Conservation (phyloP, 768 basidiomycete genomes). For the Obba rivulosa region DNA sequence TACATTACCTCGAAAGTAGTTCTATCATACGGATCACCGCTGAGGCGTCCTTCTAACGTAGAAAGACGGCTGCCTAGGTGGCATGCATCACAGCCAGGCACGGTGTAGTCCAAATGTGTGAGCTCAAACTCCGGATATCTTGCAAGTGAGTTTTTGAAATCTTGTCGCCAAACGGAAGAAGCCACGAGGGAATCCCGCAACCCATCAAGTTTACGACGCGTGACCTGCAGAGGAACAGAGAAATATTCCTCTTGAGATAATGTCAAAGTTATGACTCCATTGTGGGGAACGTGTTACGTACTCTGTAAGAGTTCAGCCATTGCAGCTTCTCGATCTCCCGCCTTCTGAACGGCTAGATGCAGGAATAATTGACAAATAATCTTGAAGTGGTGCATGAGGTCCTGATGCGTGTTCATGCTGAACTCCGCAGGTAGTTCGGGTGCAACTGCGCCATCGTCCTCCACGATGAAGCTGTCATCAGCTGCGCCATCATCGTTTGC, state of each 20-base stretch:
- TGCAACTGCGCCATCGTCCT: constrained; percentile 38
- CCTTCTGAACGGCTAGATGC: constrained; percentile 63
- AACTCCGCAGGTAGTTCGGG: constrained; percentile 68
- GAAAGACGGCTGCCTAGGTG: constrained; percentile 67
- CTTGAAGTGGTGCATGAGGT: constrained; percentile 77
- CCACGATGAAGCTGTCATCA: constrained; percentile 56
- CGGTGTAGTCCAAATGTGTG: constrained; percentile 44
- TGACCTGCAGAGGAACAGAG: constrained; percentile 56
- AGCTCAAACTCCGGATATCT: constrained; percentile 62
- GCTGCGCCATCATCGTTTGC: constrained; percentile 28
- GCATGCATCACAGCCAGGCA: constrained; percentile 78
- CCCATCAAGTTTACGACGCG: constrained; percentile 66
- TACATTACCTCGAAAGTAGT: constrained; percentile 56
- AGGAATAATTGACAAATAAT: constrained; percentile 85
- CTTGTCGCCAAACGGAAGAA: constrained; percentile 78
- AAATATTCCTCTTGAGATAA: constrained; percentile 55
- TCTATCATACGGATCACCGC: constrained; percentile 66
- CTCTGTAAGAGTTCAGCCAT: constrained; percentile 51
- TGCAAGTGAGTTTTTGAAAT: constrained; percentile 61
- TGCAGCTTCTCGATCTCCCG: constrained; percentile 43
- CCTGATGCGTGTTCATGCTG: constrained; percentile 75
- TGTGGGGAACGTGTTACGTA: constrained; percentile 19
- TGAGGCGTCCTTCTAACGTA: constrained; percentile 53
- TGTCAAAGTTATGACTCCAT: background rate
- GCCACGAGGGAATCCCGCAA: constrained; percentile 71